Evolutionary conservation across 805 yeast genomes (phyloP), one percentile per base, ranked within the genome.

Genomic region (Metschnikowia kofuensis): DNA sequence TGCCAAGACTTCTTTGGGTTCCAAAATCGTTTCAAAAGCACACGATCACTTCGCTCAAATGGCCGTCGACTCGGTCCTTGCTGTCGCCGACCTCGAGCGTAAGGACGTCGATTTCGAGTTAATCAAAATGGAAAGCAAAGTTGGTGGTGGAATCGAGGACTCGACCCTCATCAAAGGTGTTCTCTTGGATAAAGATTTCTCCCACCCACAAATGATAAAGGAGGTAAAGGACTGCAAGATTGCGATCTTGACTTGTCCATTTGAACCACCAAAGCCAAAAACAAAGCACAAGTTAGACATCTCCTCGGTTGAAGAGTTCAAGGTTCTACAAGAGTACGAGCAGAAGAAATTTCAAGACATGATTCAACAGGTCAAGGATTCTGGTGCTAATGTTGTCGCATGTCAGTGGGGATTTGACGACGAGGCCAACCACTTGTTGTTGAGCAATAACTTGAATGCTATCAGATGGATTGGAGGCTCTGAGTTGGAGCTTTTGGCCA

Each of bases 391-490:
- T 67, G 81, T 92, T 48, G 99, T 92, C 45, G 92, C 95, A 36
- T 94, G 99, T 73, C 99, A 92, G 74, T 92, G 99, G 99, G 99
- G 99, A 14, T 94, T 92, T 62, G 99, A 92, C 68, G 99, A 92
- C 68, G 99, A 92, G 75, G 98, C 98, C 38, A 92, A 92, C 71
- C 97, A 94, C 69, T 72, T 94, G 65, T 77, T 94, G 51, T 75
- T 91, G 58, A 87, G 92, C 60, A 89, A 92, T 69, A 80, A 88
- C 38, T 78, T 94, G 54, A 96, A 97, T 35, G 98, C 98, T 26
- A 94, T 94, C 37, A 84, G 99, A 75, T 94, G 99, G 99, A 96
- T 94, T 45, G 99, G 98, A 52, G 99, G 98, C 39, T 89, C 95
- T 45, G 99, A 92, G 62, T 78, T 92, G 59, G 99, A 92, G 74